Percentiles rank a stretch among this genome's conserved stretches.
Evolutionary conservation across 1,284 basidiomycete species (phyloP).

Genomic region (Cryptococcus sp.): DNA sequence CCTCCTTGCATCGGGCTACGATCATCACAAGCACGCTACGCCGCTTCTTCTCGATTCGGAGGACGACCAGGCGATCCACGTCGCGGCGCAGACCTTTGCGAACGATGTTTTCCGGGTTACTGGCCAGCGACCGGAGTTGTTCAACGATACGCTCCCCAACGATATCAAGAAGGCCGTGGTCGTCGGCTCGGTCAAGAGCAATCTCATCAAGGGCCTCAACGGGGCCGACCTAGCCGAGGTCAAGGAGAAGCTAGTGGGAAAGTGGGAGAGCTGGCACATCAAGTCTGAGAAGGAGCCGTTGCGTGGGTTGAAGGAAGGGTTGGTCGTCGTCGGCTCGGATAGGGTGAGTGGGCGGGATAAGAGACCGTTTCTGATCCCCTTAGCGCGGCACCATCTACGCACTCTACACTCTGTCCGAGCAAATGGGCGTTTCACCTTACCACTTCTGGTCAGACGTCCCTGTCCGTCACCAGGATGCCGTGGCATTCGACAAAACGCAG

Average conservation of each 20-base stretch:
- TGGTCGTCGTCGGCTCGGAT: conserved; percentile 68
- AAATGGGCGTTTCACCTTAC: conserved; percentile 60
- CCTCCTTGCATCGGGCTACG: conserved; percentile 12
- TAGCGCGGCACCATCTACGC: conserved; percentile 62
- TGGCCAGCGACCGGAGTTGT: conserved; percentile 56
- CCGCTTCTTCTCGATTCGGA: conserved; percentile 29
- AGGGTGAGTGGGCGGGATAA: conserved; percentile 55
- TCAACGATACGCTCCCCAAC: conserved; percentile 36
- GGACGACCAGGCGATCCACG: conserved; percentile 57
- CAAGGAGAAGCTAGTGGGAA: conserved; percentile 61
- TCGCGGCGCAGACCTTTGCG: conserved; percentile 64
- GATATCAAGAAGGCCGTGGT: conserved; percentile 58
- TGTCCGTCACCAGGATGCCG: conserved; percentile 57
- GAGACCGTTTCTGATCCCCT: background rate
- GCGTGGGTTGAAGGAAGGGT: conserved; percentile 63
- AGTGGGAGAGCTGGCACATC: conserved; percentile 66
- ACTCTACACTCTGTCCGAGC: conserved; percentile 70
- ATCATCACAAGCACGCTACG: conserved; percentile 10
- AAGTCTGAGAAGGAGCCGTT: conserved; percentile 62
- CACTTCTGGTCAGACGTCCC: conserved; percentile 66
- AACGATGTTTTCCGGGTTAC: conserved; percentile 66
- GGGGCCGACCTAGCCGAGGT: conserved; percentile 11
- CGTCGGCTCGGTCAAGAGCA: conserved; percentile 66
- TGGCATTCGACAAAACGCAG: conserved; percentile 60
- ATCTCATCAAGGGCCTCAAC: conserved; percentile 43